Evolutionary conservation across 768 basidiomycete genomes (phyloP), one percentile per base, ranked within the genome.

Genomic region (Lactifluus hygrophoroides): DNA sequence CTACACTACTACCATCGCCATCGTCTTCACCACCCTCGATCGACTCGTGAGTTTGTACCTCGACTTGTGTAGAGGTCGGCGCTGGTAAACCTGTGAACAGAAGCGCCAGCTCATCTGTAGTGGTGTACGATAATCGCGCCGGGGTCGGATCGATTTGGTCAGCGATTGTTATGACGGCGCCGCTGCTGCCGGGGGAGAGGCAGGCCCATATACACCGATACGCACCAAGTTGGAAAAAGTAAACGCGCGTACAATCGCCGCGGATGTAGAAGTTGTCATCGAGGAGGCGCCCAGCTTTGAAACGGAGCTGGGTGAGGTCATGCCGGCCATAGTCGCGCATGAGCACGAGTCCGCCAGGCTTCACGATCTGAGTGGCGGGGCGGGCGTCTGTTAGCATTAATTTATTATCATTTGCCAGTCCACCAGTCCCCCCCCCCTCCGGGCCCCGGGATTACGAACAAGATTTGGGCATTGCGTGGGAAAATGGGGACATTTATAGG

Each of bases 191-290:
- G n/a, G 9, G 10, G 37, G 32, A 21, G 37, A 25, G 40, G 38
- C 10, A 32, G 32, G 32, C 5, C 10, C 14, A 27, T 3, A 14
- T 45, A 17, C 4, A 21, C 9, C 6, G 3, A 1, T 14, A 42
- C 56, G 45, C 35, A 90, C 94, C 90, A 11, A 90, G 70, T 60
- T 90, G 88, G 64, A 99, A 99, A 70, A 98, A 99, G 71, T 97
- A 98, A 0, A 99, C 96, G 38, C 96, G 78, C 0, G 96, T 98
- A 66, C 92, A 94, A 73, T 99, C 96, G 0, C 96, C 96, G 37
- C 96, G 82, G 51, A 96, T 88, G 67, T 99, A 99, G 64, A 99
- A 86, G 69, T 96, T 94, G 47, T 94, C 92, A 43, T 92, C 89
- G 11, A 98, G 80, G 55, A 98, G 79, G 11, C 96, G 79, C 1